Percentiles rank a stretch among this genome's conserved stretches.
These are phyloP conservation scores for Lentinula guzmanii DNA, from an alignment of 768 basidiomycete genomes.

Conservation along the genomic window DNA sequence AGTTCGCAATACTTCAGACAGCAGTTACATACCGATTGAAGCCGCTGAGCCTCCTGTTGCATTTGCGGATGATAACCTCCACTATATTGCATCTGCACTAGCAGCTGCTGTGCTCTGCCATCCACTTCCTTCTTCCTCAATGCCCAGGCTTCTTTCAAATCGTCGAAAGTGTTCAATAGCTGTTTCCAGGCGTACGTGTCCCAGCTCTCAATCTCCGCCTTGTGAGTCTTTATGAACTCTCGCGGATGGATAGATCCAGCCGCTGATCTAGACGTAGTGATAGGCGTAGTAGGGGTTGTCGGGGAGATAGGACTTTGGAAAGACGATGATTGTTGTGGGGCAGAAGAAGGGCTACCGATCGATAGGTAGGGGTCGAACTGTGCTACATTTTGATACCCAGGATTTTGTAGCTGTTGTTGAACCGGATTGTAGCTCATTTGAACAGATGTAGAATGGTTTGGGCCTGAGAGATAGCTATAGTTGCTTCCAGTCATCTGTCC, in stretches of 20 bases:
- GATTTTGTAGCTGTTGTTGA: slow-evolving; percentile 43
- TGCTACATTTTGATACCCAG: slow-evolving; percentile 31
- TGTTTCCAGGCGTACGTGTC: slow-evolving; percentile 70
- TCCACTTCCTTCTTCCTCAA: slow-evolving; percentile 50
- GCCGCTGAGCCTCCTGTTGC: slow-evolving; percentile 49
- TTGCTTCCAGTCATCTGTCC: slow-evolving; percentile 17
- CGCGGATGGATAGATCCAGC: slow-evolving; percentile 56
- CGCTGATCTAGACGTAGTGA: slow-evolving; percentile 22
- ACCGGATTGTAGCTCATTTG: slow-evolving; percentile 32
- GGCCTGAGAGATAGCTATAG: slow-evolving; percentile 19
- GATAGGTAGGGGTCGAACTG: slow-evolving; percentile 51
- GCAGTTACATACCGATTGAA: slow-evolving; percentile 43
- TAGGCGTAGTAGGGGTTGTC: not conserved
- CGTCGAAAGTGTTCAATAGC: slow-evolving; percentile 54
- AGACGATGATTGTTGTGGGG: slow-evolving; percentile 6
- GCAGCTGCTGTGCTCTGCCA: slow-evolving; percentile 35
- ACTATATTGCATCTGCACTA: slow-evolving; percentile 37
- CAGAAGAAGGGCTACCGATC: slow-evolving; percentile 23
- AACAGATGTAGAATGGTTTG: slow-evolving; percentile 17
- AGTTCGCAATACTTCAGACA: slow-evolving; percentile 7
- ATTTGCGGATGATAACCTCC: slow-evolving; percentile 39
- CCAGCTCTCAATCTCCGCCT: slow-evolving; percentile 67
- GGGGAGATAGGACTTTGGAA: not conserved
- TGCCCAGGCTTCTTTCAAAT: slow-evolving; percentile 63
- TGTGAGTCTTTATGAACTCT: slow-evolving; percentile 60